Conservation (phyloP, 2,329 filamentous ascomycete species). For the Ascochyta lentis region DNA sequence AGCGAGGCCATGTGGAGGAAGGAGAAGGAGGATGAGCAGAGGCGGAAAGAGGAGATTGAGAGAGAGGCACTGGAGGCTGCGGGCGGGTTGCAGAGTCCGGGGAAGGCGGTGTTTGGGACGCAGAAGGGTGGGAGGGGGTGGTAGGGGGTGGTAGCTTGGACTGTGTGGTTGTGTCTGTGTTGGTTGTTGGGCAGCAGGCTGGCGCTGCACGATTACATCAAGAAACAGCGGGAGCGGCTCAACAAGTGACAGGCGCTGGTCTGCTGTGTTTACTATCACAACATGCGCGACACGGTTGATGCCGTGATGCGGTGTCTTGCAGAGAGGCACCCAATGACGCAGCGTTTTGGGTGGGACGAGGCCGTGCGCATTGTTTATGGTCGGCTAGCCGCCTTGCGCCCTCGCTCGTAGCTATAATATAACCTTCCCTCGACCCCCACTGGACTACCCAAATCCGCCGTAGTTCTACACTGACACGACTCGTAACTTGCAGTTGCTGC, state of each 20-base stretch:
- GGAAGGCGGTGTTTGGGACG: slow-evolving; percentile 48
- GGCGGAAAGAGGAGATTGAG: slow-evolving; percentile 47
- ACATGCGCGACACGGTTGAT: slow-evolving; percentile 12
- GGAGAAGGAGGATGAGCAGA: slow-evolving; percentile 34
- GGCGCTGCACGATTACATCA: slow-evolving; percentile 1
- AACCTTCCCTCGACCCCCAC: slow-evolving; percentile 31
- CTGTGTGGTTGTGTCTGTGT: neutral
- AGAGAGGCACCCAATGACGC: slow-evolving; percentile 15
- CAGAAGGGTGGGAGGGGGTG: slow-evolving; percentile 39
- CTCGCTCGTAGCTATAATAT: slow-evolving; percentile 2
- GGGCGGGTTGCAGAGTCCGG: slow-evolving; percentile 49
- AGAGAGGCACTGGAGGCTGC: slow-evolving; percentile 46
- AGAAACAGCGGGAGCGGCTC: slow-evolving; percentile 13
- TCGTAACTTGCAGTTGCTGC: slow-evolving; percentile 14
- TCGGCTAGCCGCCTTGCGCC: slow-evolving; percentile 10
- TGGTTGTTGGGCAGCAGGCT: neutral
- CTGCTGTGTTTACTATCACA: slow-evolving; percentile 19
- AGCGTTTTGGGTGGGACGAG: slow-evolving; percentile 7
- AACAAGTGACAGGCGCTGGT: slow-evolving; percentile 6
- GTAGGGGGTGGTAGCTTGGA: slow-evolving; percentile 7
- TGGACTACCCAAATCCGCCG: slow-evolving; percentile 32
- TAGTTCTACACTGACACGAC: slow-evolving; percentile 15
- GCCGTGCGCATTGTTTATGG: slow-evolving; percentile 14
- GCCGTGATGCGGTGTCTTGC: slow-evolving; percentile 1
- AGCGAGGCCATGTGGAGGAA: slow-evolving; percentile 44